Conservation (phyloP, 495 filamentous ascomycete species). For the Neurospora sp. region DNA sequence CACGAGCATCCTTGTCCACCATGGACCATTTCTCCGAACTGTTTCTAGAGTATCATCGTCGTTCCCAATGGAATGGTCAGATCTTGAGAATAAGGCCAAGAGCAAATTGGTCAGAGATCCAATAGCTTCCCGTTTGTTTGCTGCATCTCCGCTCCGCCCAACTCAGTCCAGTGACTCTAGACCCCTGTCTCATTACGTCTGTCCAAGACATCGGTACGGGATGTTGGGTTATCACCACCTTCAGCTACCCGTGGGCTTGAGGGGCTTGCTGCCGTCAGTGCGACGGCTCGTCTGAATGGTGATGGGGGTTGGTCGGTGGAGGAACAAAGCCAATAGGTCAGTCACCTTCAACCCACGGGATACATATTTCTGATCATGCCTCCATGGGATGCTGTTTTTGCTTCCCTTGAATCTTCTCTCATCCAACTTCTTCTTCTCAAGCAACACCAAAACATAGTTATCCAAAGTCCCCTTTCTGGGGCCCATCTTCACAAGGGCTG, state of each 20-base stretch:
- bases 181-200: constrained; percentile 10
- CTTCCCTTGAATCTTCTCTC: neutral
- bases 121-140: neutral
- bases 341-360: neutral
- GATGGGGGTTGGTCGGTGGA: neutral
- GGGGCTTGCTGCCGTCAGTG: neutral
- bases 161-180: neutral
- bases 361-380: neutral
- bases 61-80: neutral
- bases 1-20: neutral
- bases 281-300: neutral
- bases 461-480: neutral
- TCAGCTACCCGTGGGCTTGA: neutral
- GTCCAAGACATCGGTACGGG: constrained; percentile 1
- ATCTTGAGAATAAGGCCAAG: neutral
- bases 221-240: neutral
- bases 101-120: neutral
- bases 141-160: neutral
- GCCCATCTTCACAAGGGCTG: neutral
- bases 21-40: neutral
- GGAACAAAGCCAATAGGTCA: neutral
- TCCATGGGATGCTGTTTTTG: neutral
- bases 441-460: neutral
- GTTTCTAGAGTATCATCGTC: neutral
- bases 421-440: neutral